Conservation (phyloP, 305 asterid genomes). For the Nicotiana rustica region DNA sequence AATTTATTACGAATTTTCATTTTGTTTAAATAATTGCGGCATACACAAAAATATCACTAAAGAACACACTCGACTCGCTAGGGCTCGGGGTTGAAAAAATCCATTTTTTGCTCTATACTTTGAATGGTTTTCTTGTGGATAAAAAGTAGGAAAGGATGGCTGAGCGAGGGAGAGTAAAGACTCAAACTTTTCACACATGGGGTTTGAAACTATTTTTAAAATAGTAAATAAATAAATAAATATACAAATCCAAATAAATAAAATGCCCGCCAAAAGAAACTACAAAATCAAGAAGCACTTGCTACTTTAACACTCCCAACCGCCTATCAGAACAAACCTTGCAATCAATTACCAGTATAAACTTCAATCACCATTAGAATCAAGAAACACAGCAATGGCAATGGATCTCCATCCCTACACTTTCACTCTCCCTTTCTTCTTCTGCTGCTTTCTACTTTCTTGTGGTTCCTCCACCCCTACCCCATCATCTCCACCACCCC, state of each 20-base stretch:
- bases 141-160: no score
- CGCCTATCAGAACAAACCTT: background rate
- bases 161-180: background rate
- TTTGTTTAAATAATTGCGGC: no score
- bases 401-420: slow-evolving; percentile 52
- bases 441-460: slow-evolving; percentile 53
- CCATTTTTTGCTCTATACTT: background rate
- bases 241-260: background rate
- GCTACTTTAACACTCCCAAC: background rate
- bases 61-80: no score
- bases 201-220: background rate
- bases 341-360: background rate
- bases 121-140: no score
- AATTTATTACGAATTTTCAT: no score
- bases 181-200: background rate
- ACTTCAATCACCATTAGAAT: background rate
- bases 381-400: slow-evolving; percentile 45
- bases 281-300: background rate
- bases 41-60: no score
- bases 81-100: no score
- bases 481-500: slow-evolving; percentile 34
- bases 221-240: no score
- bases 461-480: slow-evolving; percentile 46
- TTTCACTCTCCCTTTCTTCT: slow-evolving; percentile 40
- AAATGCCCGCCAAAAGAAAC: slow-evolving; percentile 21